phyloP scores from a whole-genome alignment of 2,329 filamentous ascomycete genomes.

The Hymenoscyphus scutula region DNA sequence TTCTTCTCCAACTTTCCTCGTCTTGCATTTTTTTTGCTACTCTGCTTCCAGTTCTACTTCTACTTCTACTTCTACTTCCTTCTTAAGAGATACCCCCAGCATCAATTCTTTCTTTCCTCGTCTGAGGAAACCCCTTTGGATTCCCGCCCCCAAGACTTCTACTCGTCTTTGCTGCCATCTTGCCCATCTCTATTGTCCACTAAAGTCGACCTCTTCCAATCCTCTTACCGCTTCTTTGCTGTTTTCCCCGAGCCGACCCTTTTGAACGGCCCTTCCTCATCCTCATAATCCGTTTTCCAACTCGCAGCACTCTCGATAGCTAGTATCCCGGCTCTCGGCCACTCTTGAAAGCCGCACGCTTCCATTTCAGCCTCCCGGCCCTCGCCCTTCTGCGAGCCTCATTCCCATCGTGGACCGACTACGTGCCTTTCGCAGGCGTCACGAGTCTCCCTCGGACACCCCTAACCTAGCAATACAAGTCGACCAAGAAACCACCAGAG shows the following conservation, averaged over 20 bases:
- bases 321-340: not conserved
- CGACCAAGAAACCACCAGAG: constrained; percentile 17
- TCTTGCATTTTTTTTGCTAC: constrained; percentile 8
- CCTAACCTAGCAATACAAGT: constrained; percentile 10
- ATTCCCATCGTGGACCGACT: constrained; percentile 31
- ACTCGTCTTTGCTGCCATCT: not conserved
- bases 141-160: not conserved
- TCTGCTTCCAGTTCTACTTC: no score
- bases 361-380: constrained; percentile 9
- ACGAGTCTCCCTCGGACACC: constrained; percentile 27
- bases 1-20: constrained; percentile 1
- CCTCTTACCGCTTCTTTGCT: not conserved
- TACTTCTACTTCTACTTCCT: not conserved
- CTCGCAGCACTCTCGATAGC: not conserved
- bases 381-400: constrained; percentile 14
- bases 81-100: constrained; percentile 8
- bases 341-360: constrained; percentile 5
- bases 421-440: constrained; percentile 34
- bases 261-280: not conserved
- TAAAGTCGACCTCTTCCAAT: not conserved
- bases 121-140: constrained; percentile 7
- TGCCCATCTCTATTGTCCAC: not conserved
- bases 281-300: not conserved
- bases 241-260: not conserved
- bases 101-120: constrained; percentile 9